Percentiles rank a stretch among this genome's conserved stretches.
These are phyloP conservation scores for Austroboletus festivus DNA, from an alignment of 768 basidiomycete genomes.

Conservation along the genomic window DNA sequence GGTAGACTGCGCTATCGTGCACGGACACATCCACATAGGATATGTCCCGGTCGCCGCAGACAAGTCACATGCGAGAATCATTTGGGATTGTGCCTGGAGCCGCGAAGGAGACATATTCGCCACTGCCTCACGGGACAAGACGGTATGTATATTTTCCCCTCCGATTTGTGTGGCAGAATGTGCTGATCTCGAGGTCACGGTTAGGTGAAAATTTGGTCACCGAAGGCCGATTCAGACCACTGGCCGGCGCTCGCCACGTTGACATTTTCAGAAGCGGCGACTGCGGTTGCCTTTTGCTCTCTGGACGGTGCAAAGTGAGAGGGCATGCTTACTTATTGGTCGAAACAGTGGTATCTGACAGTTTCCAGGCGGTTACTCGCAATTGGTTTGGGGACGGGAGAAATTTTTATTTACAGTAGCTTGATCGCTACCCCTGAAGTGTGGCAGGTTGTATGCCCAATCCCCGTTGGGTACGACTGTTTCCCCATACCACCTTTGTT, in stretches of 20 bases:
- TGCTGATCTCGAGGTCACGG: not conserved
- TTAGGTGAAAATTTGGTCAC: constrained; percentile 84
- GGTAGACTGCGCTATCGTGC: not conserved
- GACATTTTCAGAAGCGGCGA: constrained; percentile 73
- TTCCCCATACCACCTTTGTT: too few relatives aligned
- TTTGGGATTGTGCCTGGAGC: constrained; percentile 95
- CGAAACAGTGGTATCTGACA: not conserved
- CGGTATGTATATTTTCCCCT: constrained; percentile 45
- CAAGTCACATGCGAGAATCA: constrained; percentile 87
- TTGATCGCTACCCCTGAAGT: constrained; percentile 25
- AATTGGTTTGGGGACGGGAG: constrained; percentile 81
- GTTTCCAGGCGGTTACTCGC: constrained; percentile 57
- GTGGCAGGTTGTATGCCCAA: constrained; percentile 47
- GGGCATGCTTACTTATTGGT: too few relatives aligned
- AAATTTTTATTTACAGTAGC: constrained; percentile 60
- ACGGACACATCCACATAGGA: constrained; percentile 34
- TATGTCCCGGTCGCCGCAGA: constrained; percentile 64
- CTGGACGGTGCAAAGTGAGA: constrained; percentile 41
- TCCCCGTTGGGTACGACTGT: constrained; percentile 61
- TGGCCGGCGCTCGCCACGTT: constrained; percentile 64
- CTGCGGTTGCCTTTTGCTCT: constrained; percentile 69
- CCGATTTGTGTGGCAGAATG: not conserved
- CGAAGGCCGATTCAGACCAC: constrained; percentile 30
- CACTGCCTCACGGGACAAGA: constrained; percentile 94
- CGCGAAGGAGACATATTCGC: constrained; percentile 75